These are phyloP conservation scores for Boletus sp. DNA, from an alignment of 768 basidiomycete species.

Conservation along the genomic window DNA sequence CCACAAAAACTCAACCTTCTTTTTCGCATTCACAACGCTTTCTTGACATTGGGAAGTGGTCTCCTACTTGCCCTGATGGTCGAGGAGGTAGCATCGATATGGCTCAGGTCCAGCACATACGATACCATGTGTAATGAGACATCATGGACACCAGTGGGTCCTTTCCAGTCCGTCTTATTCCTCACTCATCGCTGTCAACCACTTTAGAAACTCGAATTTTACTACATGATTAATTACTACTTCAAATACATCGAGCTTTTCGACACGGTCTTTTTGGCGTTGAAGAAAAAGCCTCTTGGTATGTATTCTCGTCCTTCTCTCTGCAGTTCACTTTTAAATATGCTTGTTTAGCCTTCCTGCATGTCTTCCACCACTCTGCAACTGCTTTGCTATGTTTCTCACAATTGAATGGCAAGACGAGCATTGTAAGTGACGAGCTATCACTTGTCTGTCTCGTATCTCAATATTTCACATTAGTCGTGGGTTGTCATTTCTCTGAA, in stretches of 20 bases:
- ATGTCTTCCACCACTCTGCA: constrained; percentile 99
- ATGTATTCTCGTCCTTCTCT: constrained; percentile 26
- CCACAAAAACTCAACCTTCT: constrained; percentile 75
- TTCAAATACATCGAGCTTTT: constrained; percentile 97
- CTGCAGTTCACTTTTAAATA: neutral
- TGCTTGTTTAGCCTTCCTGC: constrained; percentile 74
- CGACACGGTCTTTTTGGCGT: constrained; percentile 94
- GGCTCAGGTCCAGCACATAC: constrained; percentile 69
- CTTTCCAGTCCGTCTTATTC: neutral
- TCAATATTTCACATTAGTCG: constrained; percentile 53
- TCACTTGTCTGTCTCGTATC: neutral
- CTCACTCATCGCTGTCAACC: constrained; percentile 1
- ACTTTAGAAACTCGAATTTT: constrained; percentile 82
- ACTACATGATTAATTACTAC: constrained; percentile 99
- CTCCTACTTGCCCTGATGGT: constrained; percentile 85
- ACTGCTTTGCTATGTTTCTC: constrained; percentile 93
- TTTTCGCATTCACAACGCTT: constrained; percentile 89
- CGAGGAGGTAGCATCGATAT: constrained; percentile 86
- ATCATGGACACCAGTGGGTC: constrained; percentile 86
- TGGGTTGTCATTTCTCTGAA: constrained; percentile 95
- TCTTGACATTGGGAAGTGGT: constrained; percentile 82
- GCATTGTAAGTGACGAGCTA: constrained; percentile 63
- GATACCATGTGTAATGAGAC: constrained; percentile 70
- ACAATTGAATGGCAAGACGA: constrained; percentile 93
- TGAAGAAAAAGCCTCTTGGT: constrained; percentile 99